These are phyloP conservation scores for Coemansia sp. DNA, from an alignment of 192 early-diverging fungal species.

Conservation along the genomic window DNA sequence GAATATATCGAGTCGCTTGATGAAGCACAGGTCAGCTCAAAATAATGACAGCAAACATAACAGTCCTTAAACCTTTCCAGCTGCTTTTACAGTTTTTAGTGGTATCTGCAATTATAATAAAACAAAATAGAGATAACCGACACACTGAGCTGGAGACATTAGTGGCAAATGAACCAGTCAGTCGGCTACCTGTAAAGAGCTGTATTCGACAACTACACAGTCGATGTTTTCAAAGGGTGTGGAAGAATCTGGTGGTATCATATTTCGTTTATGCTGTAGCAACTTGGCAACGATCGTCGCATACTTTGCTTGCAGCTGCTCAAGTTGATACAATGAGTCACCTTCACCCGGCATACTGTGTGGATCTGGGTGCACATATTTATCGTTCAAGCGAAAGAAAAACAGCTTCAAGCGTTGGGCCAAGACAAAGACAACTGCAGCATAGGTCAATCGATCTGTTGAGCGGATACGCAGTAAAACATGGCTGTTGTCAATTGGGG, in stretches of 20 bases:
- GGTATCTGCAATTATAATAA: not conserved
- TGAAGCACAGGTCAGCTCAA: not conserved
- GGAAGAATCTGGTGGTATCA: not conserved
- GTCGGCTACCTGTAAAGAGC: not conserved
- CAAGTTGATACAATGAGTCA: not conserved
- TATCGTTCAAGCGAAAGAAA: not conserved
- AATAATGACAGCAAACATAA: not conserved
- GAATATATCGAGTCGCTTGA: not conserved
- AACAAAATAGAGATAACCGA: not conserved
- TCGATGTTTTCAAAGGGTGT: slow-evolving; percentile 4
- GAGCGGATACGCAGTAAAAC: slow-evolving; percentile 31
- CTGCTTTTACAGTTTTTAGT: not conserved
- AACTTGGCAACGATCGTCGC: not conserved
- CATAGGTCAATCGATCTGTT: not conserved
- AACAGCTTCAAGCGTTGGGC: slow-evolving; percentile 21
- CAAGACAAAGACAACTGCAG: slow-evolving; percentile 20
- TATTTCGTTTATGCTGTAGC: not conserved
- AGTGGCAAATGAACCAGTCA: not conserved
- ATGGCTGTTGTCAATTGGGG: slow-evolving; percentile 20
- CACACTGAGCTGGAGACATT: not conserved
- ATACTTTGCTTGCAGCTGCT: slow-evolving; percentile 1
- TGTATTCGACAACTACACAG: not conserved
- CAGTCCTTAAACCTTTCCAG: not conserved
- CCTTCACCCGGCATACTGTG: not conserved
- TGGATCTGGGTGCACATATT: not conserved